Evolutionary conservation across 2,329 filamentous ascomycete genomes (phyloP), one percentile per base, ranked within the genome.

Genomic region (Keithomyces neogunnii): DNA sequence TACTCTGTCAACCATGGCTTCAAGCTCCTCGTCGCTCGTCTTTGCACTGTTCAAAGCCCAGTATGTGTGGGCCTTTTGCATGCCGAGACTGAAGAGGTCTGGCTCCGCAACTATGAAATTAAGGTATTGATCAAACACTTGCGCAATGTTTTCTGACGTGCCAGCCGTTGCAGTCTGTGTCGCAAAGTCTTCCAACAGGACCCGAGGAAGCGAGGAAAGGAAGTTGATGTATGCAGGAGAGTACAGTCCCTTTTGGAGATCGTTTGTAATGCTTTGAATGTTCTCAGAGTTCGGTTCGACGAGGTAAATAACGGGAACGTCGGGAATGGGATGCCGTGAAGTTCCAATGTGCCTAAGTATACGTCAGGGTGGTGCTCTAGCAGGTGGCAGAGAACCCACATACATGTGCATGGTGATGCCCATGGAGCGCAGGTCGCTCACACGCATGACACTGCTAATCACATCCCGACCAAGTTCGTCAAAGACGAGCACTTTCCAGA

Each of bases 401-500:
- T 78, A 95, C 89, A 96, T 82, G 71, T 96, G 89, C 77, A 96
- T 93, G 39, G 90, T 97, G 50, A 97, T 88, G n/a, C 95, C 93
- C 82, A 93, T 90, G 55, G 86, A 82, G 56, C 95, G 80, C 64
- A 99, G 74, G 70, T 99, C 93, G 64, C 90, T 96, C 56, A 99
- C 93, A 53, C 91, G 81, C 57, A 99, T 76, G 2, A 99, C 91
- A 63, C 91, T 96, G 73, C 90, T 96, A 63, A 99, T 96, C 53
- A 99, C 88, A 79, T 97, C 91, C 66, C 91, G 81, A 46, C 92
- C 93, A 3, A 85, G 69, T 60, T 92, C 87, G 69, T 99, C 95
- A 65, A 99, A 97, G 8, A 99, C 89, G 49, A 99, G 75, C 5
- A 97, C 88, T 69, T 97, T 97, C 92, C 92, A 97, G 72, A 96